Conservation (phyloP, 192 early-diverging fungal genomes). For the Coemansia sp. region DNA sequence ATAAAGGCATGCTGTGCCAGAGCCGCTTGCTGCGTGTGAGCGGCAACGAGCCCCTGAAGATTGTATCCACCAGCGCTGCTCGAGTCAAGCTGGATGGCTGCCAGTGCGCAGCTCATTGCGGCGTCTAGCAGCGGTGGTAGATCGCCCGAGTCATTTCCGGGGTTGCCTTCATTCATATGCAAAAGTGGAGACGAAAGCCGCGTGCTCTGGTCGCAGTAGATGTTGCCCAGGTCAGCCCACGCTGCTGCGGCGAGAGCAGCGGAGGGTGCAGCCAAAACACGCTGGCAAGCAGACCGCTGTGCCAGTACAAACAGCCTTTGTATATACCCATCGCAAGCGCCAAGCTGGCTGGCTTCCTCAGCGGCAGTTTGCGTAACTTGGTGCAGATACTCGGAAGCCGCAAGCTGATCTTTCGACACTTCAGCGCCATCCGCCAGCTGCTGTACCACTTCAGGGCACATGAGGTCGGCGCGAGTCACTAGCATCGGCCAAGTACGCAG, state of each 20-base stretch:
- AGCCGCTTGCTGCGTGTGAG: constrained; percentile 32
- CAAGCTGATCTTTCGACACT: not conserved
- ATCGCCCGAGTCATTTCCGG: not conserved
- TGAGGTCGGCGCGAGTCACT: constrained; percentile 5
- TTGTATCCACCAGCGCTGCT: constrained; percentile 64
- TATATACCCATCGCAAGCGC: not conserved
- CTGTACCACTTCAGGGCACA: not conserved
- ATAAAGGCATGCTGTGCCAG: constrained; percentile 86
- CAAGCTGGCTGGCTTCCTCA: not conserved
- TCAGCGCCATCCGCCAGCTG: not conserved
- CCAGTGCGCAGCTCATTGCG: constrained; percentile 35
- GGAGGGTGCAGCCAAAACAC: constrained; percentile 24
- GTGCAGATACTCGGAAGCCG: constrained; percentile 16
- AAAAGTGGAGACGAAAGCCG: not conserved
- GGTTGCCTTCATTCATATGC: not conserved
- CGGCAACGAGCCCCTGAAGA: constrained; percentile 65
- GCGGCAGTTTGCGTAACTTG: constrained; percentile 6
- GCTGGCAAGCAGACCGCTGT: constrained; percentile 11
- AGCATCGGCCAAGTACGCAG: constrained; percentile 6
- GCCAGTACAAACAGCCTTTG: constrained; percentile 24
- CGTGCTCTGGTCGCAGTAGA: constrained; percentile 23
- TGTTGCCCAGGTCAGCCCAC: constrained; percentile 36
- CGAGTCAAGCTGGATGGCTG: constrained; percentile 65
- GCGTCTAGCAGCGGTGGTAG: constrained; percentile 19
- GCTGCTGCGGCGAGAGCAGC: constrained; percentile 21